These are phyloP conservation scores for Amniculicola lignicola DNA, from an alignment of 495 filamentous ascomycete species.

Conservation along the genomic window DNA sequence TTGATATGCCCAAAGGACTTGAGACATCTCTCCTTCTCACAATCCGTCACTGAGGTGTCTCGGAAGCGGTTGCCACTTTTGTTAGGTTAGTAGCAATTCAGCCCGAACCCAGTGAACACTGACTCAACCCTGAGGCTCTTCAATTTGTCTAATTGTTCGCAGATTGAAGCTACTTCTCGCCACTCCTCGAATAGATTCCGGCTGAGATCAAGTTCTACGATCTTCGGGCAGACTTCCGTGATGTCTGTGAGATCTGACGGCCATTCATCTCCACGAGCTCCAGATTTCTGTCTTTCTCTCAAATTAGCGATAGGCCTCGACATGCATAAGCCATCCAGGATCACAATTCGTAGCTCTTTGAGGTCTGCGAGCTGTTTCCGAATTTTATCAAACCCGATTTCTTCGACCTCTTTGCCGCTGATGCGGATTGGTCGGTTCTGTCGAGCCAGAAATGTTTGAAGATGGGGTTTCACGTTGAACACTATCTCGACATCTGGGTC, in stretches of 20 bases:
- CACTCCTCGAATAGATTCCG: slow-evolving; percentile 73
- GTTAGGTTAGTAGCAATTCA: neutral
- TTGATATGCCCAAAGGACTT: slow-evolving; percentile 57
- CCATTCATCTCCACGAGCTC: neutral
- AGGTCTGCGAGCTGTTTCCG: slow-evolving; percentile 72
- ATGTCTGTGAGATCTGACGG: slow-evolving; percentile 21
- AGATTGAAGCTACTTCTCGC: slow-evolving; percentile 64
- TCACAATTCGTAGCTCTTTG: slow-evolving; percentile 70
- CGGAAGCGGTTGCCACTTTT: slow-evolving; percentile 77
- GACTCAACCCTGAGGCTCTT: slow-evolving; percentile 69
- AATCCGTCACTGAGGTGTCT: slow-evolving; percentile 41
- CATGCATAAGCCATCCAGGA: slow-evolving; percentile 73
- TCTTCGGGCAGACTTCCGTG: slow-evolving; percentile 47
- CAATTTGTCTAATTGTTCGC: slow-evolving; percentile 59
- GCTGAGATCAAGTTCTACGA: slow-evolving; percentile 81
- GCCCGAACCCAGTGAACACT: slow-evolving; percentile 30
- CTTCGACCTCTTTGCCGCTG: slow-evolving; percentile 84
- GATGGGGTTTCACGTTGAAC: slow-evolving; percentile 4
- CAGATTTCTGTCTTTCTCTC: slow-evolving; percentile 35
- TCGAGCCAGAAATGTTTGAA: neutral
- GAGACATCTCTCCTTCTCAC: slow-evolving; percentile 38
- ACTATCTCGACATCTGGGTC: slow-evolving; percentile 28
- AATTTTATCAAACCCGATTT: slow-evolving; percentile 95
- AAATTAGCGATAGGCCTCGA: slow-evolving; percentile 44
- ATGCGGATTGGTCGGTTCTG: slow-evolving; percentile 58